Evolutionary conservation across 2,329 filamentous ascomycete species (phyloP), one percentile per base, ranked within the genome.

Genomic region (Penicillium sp.): DNA sequence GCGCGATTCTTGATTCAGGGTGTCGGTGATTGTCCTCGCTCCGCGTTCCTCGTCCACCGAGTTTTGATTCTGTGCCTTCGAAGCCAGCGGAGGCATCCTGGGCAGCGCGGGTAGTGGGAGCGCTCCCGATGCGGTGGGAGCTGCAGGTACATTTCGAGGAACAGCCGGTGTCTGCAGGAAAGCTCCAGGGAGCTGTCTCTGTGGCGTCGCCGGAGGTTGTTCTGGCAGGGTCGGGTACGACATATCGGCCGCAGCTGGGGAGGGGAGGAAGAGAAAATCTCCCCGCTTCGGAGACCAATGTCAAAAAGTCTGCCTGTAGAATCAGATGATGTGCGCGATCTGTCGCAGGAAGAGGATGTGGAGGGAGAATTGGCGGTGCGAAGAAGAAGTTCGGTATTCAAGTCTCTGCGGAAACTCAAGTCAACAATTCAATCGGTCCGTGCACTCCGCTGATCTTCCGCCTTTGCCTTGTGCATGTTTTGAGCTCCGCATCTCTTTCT

Each of bases 11-110:
- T 75, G 72, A 42, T 78, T 73, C 30, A 96, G 69, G 30, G 84
- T 82, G 48, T 80, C 76, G 64, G 94, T 94, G 62, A 98, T 82
- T 13, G 84, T 89, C 48, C 74, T 76, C 31, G 88, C 86, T 13
- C 87, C 92, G 64, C 86, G 84, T 50, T 85, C 76, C 42, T 94
- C 76, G 0, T 85, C 84, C 30, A 78, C 79, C 31, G 84, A 56
- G n/a, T 66, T 61, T 42, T 74, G 71, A 37, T 68, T 64, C 47
- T 73, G 67, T 22, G 71, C 56, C 48, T 68, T 66, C 17, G 61
- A 55, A 13, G 68, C 53, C 23, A 56, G 51, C 30, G 62, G 58
- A 22, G 63, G 57, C 31, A 64, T 48, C 47, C 57, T 64, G 22
- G 60, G 56, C 38, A 64, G 54, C 30, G 57, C 43, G 44, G 45